phyloP scores from a whole-genome alignment of 2,329 filamentous ascomycete genomes.

The Pseudocercospora crystallina region DNA sequence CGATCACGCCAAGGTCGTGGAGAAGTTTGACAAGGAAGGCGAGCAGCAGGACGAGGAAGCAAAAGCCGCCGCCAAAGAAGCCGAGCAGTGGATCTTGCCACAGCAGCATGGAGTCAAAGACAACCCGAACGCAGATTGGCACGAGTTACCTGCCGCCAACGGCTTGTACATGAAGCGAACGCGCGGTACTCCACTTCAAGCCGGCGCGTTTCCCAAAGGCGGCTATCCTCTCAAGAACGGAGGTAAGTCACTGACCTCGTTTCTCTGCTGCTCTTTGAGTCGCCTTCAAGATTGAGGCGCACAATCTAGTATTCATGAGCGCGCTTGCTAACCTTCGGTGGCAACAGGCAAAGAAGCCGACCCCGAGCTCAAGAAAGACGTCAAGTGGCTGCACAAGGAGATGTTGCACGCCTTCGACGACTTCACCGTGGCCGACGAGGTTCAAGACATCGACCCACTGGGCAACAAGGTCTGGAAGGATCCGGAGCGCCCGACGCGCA shows the following conservation, averaged over 20 bases:
- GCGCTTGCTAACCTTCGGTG: background rate
- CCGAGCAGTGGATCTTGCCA: conserved; percentile 15
- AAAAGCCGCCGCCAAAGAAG: background rate
- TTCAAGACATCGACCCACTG: conserved; percentile 33
- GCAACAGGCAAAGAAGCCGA: conserved; percentile 21
- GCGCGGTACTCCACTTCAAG: conserved; percentile 30
- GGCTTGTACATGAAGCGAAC: conserved; percentile 31
- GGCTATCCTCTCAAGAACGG: conserved; percentile 28
- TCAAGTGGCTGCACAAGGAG: conserved; percentile 25
- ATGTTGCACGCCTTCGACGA: conserved; percentile 29
- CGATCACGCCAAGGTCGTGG: conserved; percentile 5
- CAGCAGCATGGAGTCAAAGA: conserved; percentile 27
- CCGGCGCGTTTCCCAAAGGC: conserved; percentile 26
- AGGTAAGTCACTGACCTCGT: conserved; percentile 13
- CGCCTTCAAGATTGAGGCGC: too few relatives aligned
- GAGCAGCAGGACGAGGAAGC: background rate
- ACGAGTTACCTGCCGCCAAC: conserved; percentile 35
- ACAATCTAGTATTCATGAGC: too few relatives aligned
- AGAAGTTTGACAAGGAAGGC: background rate
- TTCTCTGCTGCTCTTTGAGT: too few relatives aligned
- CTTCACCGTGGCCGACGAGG: conserved; percentile 28
- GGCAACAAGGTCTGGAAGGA: conserved; percentile 36
- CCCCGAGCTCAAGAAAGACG: conserved; percentile 23
- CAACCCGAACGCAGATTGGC: conserved; percentile 30
- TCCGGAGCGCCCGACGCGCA: conserved; percentile 30